These are phyloP conservation scores for Amanita muscaria DNA, from an alignment of 768 basidiomycete genomes.

Conservation along the genomic window DNA sequence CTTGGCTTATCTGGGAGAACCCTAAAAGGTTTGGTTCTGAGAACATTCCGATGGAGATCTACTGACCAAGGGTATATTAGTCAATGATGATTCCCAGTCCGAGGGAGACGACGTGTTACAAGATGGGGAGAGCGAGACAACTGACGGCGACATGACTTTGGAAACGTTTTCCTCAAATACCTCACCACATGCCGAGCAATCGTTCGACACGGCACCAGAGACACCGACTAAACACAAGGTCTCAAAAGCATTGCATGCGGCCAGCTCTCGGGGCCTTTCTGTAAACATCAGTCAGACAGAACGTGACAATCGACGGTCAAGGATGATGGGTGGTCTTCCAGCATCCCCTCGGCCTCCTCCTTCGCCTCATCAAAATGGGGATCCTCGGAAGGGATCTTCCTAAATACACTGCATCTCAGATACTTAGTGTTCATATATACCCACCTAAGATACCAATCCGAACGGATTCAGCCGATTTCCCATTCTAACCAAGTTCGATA, in stretches of 20 bases:
- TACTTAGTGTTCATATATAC: too few species aligned
- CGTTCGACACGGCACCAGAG: constrained; percentile 31
- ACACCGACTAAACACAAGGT: constrained; percentile 30
- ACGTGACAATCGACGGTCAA: constrained; percentile 55
- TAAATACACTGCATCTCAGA: too few species aligned
- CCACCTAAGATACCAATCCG: too few species aligned
- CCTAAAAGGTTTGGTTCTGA: constrained; percentile 39
- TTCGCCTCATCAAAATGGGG: constrained; percentile 21
- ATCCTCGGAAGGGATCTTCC: not conserved
- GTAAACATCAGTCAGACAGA: constrained; percentile 43
- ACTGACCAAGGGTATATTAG: constrained; percentile 11
- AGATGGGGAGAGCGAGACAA: constrained; percentile 67
- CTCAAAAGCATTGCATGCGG: constrained; percentile 49
- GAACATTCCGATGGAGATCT: not conserved
- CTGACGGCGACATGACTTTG: constrained; percentile 44
- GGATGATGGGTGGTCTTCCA: constrained; percentile 58
- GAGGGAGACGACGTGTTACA: constrained; percentile 60
- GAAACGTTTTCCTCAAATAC: constrained; percentile 41
- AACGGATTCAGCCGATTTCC: too few species aligned
- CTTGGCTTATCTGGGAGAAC: constrained; percentile 70
- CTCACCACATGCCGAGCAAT: constrained; percentile 18
- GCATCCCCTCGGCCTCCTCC: constrained; percentile 39
- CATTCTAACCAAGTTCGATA: too few species aligned
- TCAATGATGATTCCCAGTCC: constrained; percentile 55
- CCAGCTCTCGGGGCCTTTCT: constrained; percentile 65